Evolutionary conservation across 108 stramenopile genomes (phyloP).

Genomic region (Nitzschia sp.): DNA sequence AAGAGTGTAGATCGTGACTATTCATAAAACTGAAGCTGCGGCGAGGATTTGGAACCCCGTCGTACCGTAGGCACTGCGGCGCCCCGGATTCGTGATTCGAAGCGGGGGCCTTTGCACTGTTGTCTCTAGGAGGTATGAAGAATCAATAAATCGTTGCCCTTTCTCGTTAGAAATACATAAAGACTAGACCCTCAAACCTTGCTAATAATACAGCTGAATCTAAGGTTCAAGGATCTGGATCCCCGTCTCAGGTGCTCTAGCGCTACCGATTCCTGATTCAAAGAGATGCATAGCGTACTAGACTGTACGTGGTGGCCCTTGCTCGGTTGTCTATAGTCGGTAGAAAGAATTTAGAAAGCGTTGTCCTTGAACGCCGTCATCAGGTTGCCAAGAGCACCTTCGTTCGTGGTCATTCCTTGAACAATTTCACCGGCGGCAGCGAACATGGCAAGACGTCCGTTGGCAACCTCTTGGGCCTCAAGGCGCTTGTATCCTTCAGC

Average conservation of each 20-base stretch:
- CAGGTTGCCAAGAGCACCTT: slow-evolving; percentile 88
- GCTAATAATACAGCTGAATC: slow-evolving; percentile 3
- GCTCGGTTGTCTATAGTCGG: slow-evolving; percentile 11
- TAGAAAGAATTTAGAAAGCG: slow-evolving; percentile 29
- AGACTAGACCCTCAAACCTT: neutral
- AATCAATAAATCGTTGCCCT: no score
- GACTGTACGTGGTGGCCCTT: neutral
- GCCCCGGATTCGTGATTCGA: no score
- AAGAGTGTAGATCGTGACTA: no score
- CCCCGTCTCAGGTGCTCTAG: slow-evolving; percentile 4
- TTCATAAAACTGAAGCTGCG: no score
- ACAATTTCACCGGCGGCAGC: slow-evolving; percentile 92
- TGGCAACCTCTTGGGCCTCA: slow-evolving; percentile 82
- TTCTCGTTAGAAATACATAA: neutral
- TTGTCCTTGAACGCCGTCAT: slow-evolving; percentile 45
- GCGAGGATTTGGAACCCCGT: no score
- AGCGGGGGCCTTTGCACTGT: no score
- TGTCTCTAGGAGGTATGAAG: no score
- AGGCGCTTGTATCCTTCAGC: slow-evolving; percentile 53
- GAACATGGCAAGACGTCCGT: slow-evolving; percentile 97
- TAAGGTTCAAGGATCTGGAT: slow-evolving; percentile 7
- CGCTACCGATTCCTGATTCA: slow-evolving; percentile 8
- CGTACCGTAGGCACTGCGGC: no score
- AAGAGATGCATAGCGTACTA: neutral
- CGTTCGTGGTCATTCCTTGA: slow-evolving; percentile 90